These are phyloP conservation scores for Aspergillus fischeri DNA, from an alignment of 2,329 filamentous ascomycete species.

Conservation along the genomic window DNA sequence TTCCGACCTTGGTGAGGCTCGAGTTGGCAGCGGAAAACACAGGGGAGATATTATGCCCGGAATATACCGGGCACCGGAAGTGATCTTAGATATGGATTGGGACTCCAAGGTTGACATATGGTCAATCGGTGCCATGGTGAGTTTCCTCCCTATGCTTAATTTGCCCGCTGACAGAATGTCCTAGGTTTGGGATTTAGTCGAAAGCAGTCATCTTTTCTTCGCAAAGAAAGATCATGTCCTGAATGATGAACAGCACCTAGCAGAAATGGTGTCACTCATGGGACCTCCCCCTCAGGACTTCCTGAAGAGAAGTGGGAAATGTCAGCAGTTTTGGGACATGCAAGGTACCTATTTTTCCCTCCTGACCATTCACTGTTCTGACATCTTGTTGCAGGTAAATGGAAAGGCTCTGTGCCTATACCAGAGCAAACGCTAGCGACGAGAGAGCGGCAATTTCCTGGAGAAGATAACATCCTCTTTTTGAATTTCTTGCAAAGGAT, in stretches of 20 bases:
- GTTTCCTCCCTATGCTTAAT: not conserved
- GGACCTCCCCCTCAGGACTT: slow-evolving; percentile 16
- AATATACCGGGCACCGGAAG: slow-evolving; percentile 28
- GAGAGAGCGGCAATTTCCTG: slow-evolving; percentile 19
- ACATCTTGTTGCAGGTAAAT: slow-evolving; percentile 18
- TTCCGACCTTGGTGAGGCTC: slow-evolving; percentile 27
- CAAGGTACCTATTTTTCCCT: slow-evolving; percentile 9
- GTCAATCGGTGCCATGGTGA: slow-evolving; percentile 26
- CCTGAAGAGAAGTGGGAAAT: slow-evolving; percentile 10
- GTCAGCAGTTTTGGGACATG: slow-evolving; percentile 11
- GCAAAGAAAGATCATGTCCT: slow-evolving; percentile 9
- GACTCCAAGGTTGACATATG: slow-evolving; percentile 29
- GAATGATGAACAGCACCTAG: slow-evolving; percentile 18
- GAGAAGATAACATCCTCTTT: slow-evolving; percentile 24
- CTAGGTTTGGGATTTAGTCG: slow-evolving; percentile 16
- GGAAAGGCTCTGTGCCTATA: slow-evolving; percentile 22
- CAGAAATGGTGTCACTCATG: slow-evolving; percentile 21
- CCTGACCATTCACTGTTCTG: not conserved
- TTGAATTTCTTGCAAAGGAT: slow-evolving; percentile 28
- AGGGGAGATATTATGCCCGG: slow-evolving; percentile 24
- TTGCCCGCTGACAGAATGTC: not conserved
- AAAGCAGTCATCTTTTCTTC: slow-evolving; percentile 13
- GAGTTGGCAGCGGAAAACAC: slow-evolving; percentile 12
- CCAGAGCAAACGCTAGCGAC: slow-evolving; percentile 23
- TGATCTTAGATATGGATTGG: slow-evolving; percentile 30